phyloP scores from a whole-genome alignment of 495 filamentous ascomycete genomes.

The Neurospora sp. region DNA sequence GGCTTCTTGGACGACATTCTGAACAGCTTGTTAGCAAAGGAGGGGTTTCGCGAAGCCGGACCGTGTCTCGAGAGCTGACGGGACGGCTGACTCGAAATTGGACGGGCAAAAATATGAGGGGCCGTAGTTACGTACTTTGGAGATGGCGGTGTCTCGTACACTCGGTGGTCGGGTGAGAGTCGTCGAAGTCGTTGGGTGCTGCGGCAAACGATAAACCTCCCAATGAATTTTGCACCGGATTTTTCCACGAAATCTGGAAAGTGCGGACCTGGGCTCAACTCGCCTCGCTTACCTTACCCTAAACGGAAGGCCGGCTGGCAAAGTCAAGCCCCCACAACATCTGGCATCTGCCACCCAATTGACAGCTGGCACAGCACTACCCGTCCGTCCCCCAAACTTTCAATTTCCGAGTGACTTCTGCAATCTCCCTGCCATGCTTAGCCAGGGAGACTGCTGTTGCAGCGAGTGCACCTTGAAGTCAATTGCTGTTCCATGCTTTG shows the following conservation, averaged over 20 bases:
- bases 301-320: conserved; percentile 12
- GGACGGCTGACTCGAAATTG: neutral
- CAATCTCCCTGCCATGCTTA: neutral
- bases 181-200: conserved; percentile 24
- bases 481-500: neutral
- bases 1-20: conserved; percentile 67
- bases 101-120: neutral
- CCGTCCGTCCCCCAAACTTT: neutral
- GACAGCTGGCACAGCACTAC: neutral
- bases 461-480: neutral
- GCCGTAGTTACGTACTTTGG: conserved; percentile 21
- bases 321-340: conserved; percentile 1
- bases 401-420: neutral
- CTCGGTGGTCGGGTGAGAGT: conserved; percentile 18
- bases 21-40: conserved; percentile 1
- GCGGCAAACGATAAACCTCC: conserved; percentile 19
- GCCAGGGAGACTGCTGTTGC: neutral
- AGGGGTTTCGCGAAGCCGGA: neutral
- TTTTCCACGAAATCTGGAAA: conserved; percentile 26
- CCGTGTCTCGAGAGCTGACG: neutral
- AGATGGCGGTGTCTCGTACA: conserved; percentile 22
- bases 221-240: conserved; percentile 23
- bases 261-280: conserved; percentile 24
- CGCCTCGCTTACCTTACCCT: conserved; percentile 20
- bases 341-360: neutral